phyloP scores from a whole-genome alignment of 106 monocot genomes.

The Vanilla planifolia region DNA sequence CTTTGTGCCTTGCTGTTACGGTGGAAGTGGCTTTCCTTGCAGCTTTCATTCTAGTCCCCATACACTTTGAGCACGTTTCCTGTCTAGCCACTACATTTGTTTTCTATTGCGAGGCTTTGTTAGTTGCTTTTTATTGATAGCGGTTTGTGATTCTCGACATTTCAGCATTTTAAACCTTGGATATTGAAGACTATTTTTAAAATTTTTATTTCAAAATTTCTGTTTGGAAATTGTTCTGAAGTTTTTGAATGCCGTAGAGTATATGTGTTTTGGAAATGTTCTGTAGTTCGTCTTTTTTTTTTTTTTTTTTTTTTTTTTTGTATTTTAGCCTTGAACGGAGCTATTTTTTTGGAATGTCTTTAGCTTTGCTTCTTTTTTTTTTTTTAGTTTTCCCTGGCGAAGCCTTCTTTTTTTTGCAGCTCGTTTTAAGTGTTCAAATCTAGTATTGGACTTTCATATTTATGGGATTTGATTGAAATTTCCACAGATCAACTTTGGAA shows the following conservation, averaged over 20 bases:
- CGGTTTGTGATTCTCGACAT: neutral
- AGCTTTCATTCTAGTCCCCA: too few species aligned
- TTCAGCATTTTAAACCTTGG: too few species aligned
- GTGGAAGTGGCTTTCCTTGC: neutral
- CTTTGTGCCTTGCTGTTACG: neutral
- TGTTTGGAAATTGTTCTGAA: neutral
- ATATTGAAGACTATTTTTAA: too few species aligned
- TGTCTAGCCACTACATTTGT: neutral
- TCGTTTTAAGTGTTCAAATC: neutral
- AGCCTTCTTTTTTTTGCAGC: neutral
- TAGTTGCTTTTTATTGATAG: neutral
- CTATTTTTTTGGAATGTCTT: neutral
- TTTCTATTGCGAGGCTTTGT: neutral
- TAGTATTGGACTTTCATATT: neutral
- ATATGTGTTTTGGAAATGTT: too few species aligned
- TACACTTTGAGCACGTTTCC: too few species aligned
- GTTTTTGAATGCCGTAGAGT: too few species aligned
- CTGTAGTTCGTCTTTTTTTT: neutral
- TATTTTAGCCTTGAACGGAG: neutral
- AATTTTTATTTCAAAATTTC: too few species aligned
- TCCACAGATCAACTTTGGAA: conserved; percentile 4
- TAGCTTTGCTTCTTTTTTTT: neutral
- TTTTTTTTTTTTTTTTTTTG: neutral
- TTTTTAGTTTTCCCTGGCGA: neutral
- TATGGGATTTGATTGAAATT: neutral